Percentiles rank a stretch among this genome's conserved stretches.
Conservation (phyloP, 2,329 filamentous ascomycete species). For the Cyanodermella asteris region DNA sequence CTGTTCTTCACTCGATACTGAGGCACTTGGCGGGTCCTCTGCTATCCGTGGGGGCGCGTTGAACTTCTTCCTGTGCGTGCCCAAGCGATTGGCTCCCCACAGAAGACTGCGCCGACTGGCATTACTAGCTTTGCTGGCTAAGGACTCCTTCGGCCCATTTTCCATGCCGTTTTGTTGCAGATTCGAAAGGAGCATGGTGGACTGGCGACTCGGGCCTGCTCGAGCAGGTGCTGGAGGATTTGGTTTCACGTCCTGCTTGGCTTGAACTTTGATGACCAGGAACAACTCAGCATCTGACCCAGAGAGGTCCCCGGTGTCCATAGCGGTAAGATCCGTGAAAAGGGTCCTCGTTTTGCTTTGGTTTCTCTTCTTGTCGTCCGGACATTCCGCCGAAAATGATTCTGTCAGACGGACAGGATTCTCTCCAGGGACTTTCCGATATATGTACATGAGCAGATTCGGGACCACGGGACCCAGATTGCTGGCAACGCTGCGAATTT, state of each 20-base stretch:
- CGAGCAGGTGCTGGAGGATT: conserved; percentile 2
- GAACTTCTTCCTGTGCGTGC: too few species aligned
- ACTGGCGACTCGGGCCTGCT: too few species aligned
- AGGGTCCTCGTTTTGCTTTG: conserved; percentile 49
- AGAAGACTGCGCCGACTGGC: too few species aligned
- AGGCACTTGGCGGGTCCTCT: too few species aligned
- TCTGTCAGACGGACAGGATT: conserved; percentile 44
- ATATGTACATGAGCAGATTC: conserved; percentile 57
- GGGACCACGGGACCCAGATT: conserved; percentile 54
- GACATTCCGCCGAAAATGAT: conserved; percentile 30
- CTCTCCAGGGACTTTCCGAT: conserved; percentile 30
- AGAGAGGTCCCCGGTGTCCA: conserved; percentile 46
- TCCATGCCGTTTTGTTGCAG: too few species aligned
- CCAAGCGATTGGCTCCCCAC: too few species aligned
- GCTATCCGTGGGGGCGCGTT: too few species aligned
- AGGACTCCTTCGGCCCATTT: too few species aligned
- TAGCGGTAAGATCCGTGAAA: conserved; percentile 64
- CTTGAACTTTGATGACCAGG: conserved; percentile 60
- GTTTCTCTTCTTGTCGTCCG: conserved; percentile 5
- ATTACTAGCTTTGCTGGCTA: too few species aligned
- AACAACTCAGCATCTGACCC: conserved; percentile 50
- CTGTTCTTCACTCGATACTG: too few species aligned
- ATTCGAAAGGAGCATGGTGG: too few species aligned
- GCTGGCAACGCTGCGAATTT: conserved; percentile 63
- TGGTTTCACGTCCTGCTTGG: conserved; percentile 26